Conservation (phyloP, 2,329 filamentous ascomycete genomes). For the Chrysoporthe puriensis region DNA sequence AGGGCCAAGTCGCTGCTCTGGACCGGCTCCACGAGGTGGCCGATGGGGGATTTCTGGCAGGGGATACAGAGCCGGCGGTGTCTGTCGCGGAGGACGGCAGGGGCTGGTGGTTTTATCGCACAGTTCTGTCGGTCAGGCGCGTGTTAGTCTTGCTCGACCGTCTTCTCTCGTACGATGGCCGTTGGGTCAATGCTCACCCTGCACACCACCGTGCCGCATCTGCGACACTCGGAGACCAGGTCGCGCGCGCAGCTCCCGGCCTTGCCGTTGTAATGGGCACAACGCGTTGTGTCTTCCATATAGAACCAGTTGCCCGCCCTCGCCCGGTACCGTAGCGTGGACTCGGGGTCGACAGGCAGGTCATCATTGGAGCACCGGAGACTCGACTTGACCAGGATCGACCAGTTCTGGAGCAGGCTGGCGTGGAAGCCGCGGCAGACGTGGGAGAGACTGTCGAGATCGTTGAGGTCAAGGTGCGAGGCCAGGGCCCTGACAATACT, state of each 20-base stretch:
- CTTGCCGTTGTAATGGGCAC: constrained; percentile 63
- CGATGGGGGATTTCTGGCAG: constrained; percentile 74
- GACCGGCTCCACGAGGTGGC: constrained; percentile 51
- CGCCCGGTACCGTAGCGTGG: constrained; percentile 61
- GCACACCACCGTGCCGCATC: constrained; percentile 78
- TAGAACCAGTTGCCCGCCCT: constrained; percentile 63
- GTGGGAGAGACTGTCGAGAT: constrained; percentile 79
- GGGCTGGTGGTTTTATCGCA: constrained; percentile 78
- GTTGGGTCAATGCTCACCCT: constrained; percentile 61
- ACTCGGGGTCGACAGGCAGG: constrained; percentile 56
- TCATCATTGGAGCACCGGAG: constrained; percentile 79
- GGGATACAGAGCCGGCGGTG: constrained; percentile 80
- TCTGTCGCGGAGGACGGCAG: constrained; percentile 68
- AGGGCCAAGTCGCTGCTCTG: constrained; percentile 51
- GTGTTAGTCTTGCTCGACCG: constrained; percentile 11
- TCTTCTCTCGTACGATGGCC: too few relatives aligned
- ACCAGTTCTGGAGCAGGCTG: constrained; percentile 78
- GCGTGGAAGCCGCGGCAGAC: constrained; percentile 80
- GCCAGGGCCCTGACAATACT: constrained; percentile 80
- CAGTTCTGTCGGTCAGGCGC: constrained; percentile 71
- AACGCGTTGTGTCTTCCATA: constrained; percentile 55
- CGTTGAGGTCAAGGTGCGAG: constrained; percentile 80
- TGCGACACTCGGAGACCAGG: constrained; percentile 81
- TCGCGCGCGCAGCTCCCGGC: constrained; percentile 82
- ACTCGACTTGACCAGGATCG: constrained; percentile 72